These are phyloP conservation scores for Moesziomyces aphidis DNA, from an alignment of 1,284 basidiomycete genomes.

Conservation along the genomic window DNA sequence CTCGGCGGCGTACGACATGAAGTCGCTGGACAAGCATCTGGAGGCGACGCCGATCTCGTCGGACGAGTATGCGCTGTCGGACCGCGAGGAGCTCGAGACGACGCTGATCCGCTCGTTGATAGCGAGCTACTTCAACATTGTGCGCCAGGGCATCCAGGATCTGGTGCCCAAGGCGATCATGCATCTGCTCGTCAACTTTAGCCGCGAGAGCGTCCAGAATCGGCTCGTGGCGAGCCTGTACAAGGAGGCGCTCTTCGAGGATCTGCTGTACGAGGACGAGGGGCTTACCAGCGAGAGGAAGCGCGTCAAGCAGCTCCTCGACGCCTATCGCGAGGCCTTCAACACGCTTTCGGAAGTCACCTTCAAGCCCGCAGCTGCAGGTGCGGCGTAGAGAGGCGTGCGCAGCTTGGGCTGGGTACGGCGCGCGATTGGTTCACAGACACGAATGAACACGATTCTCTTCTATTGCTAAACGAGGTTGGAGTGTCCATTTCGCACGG, in stretches of 20 bases:
- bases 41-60: constrained; percentile 74
- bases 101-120: constrained; percentile 93
- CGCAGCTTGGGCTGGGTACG: too few relatives aligned
- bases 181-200: constrained; percentile 88
- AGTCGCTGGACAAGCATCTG: constrained; percentile 90
- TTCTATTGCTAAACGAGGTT: not conserved
- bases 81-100: constrained; percentile 95
- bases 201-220: constrained; percentile 96
- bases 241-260: constrained; percentile 82
- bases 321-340: constrained; percentile 98
- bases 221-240: constrained; percentile 91
- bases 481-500: not conserved
- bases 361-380: constrained; percentile 44
- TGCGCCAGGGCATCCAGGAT: constrained; percentile 95
- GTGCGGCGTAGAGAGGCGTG: constrained; percentile 3
- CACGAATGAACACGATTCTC: not conserved
- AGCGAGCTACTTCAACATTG: constrained; percentile 93
- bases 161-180: constrained; percentile 82
- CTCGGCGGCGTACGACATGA: constrained; percentile 96
- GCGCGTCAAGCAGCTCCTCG: constrained; percentile 91
- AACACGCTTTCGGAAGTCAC: constrained; percentile 61
- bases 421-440: not conserved
- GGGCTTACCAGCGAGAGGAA: constrained; percentile 90
- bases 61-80: constrained; percentile 73
- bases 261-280: constrained; percentile 95